Conservation (phyloP, 1,284 basidiomycete genomes). For the Apiotrichum mycotoxinovorans region DNA sequence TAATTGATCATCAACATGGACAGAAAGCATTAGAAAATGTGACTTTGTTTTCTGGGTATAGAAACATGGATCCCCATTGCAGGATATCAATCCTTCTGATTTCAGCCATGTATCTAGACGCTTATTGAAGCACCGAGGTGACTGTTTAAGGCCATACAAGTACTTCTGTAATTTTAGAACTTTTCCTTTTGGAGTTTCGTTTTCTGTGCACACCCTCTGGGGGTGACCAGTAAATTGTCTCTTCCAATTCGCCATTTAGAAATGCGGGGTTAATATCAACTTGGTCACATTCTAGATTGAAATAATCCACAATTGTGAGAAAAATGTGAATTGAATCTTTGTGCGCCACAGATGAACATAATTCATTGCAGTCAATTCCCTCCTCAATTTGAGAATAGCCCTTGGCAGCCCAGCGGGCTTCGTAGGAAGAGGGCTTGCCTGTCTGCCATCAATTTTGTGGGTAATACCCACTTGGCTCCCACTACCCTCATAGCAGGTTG, state of each 20-base stretch:
- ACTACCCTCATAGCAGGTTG: slow-evolving; percentile 1
- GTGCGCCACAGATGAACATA: slow-evolving; percentile 24
- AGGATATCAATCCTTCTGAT: neutral
- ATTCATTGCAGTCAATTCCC: slow-evolving; percentile 26
- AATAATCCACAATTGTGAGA: slow-evolving; percentile 23
- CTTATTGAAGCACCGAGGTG: slow-evolving; percentile 28
- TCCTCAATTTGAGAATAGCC: slow-evolving; percentile 14
- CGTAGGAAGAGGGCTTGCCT: slow-evolving; percentile 12
- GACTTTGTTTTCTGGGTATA: neutral
- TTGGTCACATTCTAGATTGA: slow-evolving; percentile 27
- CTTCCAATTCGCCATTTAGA: slow-evolving; percentile 16
- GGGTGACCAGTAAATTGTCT: slow-evolving; percentile 18
- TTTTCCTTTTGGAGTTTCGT: slow-evolving; percentile 6
- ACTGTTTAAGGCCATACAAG: slow-evolving; percentile 31
- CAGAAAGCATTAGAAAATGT: slow-evolving; percentile 10
- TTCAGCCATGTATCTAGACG: neutral
- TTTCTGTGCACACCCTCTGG: slow-evolving; percentile 28
- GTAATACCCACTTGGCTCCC: slow-evolving; percentile 18
- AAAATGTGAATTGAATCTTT: slow-evolving; percentile 26
- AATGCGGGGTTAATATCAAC: slow-evolving; percentile 26
- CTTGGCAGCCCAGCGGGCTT: slow-evolving; percentile 19
- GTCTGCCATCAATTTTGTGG: slow-evolving; percentile 19
- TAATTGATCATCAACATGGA: slow-evolving; percentile 32
- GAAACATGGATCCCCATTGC: neutral
- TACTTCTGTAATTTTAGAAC: slow-evolving; percentile 23